Base-by-base conservation (phyloP, 1,284 basidiomycete species). In the Sphaerobolus stellatus region DNA sequence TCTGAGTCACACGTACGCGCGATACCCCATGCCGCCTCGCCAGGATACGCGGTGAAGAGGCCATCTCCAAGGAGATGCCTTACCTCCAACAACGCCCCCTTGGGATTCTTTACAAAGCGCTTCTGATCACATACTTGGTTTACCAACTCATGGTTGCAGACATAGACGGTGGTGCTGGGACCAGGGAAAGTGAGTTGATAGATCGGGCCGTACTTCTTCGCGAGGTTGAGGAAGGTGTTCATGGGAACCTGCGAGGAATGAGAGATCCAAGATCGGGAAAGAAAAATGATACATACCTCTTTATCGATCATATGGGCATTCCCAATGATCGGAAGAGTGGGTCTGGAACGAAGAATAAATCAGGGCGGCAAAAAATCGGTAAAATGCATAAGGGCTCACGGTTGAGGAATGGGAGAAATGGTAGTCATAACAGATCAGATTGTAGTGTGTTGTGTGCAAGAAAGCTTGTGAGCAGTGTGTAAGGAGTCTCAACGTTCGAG, bases 1-100 rank as follows among this genome's bases (percentile, higher is more conserved):
- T n/a, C n/a, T n/a, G n/a, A n/a, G n/a, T n/a, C 6, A 16, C 11
- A 64, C 75, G 48, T 61, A 78, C 75, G 77, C 20, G 76, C 75
- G 36, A 76, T 67, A 9, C 66, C 74, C 79, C 79, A 81, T 63
- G 78, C 78, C 36, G 70, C 69, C 58, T 82, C 79, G 6, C 71
- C 68, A 16, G 66, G 60, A 27, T 71, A 66, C 0, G 78, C 77
- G 18, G 75, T 78, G 63, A 78, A 78, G 6, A 77, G 62, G 0
- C 71, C 80, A 61, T 81, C 79, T 20, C 73, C 73, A 1, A 71
- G 70, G 4, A 77, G 67, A 50, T 71, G 69, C 30, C 78, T 69
- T 9, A 78, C 71, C 56, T 79, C 60, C 11, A 57, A 29, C 1
- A 81, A 63, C 2, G 70, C 62, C 5, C 68, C 68, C 5, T 46